Evolutionary conservation across 768 basidiomycete species (phyloP).

Genomic region (Mycena kentingensis): DNA sequence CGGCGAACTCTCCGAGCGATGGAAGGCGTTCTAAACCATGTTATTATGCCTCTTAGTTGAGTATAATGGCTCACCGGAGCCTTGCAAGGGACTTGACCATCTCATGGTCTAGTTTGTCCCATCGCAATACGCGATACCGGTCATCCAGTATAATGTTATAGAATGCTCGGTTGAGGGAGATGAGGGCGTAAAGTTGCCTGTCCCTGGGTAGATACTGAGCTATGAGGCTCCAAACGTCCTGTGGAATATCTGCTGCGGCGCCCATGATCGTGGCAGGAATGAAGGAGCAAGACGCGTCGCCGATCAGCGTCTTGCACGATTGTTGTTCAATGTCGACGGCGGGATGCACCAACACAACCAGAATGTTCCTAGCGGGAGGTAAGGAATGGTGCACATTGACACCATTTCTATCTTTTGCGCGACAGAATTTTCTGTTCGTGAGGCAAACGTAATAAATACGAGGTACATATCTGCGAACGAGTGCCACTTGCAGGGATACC

Average conservation of each 20-base stretch:
- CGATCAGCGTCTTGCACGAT: too few species aligned
- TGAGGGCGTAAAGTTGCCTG: constrained; percentile 13
- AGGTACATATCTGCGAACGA: too few species aligned
- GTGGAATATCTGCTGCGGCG: constrained; percentile 28
- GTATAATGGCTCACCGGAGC: constrained; percentile 30
- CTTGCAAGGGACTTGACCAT: constrained; percentile 28
- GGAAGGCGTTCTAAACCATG: constrained; percentile 30
- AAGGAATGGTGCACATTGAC: too few species aligned
- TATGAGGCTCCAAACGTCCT: constrained; percentile 36
- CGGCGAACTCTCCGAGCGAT: constrained; percentile 34
- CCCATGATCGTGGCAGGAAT: too few species aligned
- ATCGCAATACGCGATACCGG: constrained; percentile 32
- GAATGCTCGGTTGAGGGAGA: constrained; percentile 35
- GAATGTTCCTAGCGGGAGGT: too few species aligned
- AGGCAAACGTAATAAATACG: too few species aligned
- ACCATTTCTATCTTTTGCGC: too few species aligned
- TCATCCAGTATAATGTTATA: constrained; percentile 30
- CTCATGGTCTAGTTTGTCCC: constrained; percentile 31
- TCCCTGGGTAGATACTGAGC: constrained; percentile 14
- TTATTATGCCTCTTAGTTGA: neutral
- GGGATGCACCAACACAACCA: too few species aligned
- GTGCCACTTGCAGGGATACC: too few species aligned
- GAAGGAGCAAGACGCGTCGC: too few species aligned
- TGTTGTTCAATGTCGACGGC: too few species aligned
- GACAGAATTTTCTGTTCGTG: too few species aligned